Evolutionary conservation across 441 rosid species (phyloP).

Genomic region (Jatropha podagrica): DNA sequence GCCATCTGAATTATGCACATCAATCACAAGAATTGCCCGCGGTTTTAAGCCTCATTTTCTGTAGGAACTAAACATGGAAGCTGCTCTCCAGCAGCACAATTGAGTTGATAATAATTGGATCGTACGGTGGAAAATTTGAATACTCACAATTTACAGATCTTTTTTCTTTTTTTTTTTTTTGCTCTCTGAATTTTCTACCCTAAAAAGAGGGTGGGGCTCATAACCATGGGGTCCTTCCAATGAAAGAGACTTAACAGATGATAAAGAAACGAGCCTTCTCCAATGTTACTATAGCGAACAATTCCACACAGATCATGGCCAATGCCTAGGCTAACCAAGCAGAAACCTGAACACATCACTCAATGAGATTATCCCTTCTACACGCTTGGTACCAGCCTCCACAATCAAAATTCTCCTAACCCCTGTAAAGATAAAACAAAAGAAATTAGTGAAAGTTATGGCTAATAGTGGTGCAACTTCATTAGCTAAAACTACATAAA

Average conservation of each 20-base stretch:
- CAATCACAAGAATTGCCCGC: not conserved
- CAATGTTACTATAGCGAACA: slow-evolving; percentile 9
- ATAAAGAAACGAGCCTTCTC: slow-evolving; percentile 27
- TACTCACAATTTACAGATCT: slow-evolving; percentile 54
- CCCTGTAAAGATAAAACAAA: slow-evolving; percentile 44
- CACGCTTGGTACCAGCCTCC: slow-evolving; percentile 98
- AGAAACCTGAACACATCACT: slow-evolving; percentile 85
- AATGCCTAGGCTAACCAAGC: slow-evolving; percentile 42
- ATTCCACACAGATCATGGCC: slow-evolving; percentile 12
- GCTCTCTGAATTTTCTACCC: slow-evolving; percentile 47
- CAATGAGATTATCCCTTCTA: slow-evolving; percentile 87
- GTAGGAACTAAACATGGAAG: slow-evolving; percentile 23
- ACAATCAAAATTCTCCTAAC: slow-evolving; percentile 85
- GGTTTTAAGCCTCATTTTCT: slow-evolving; percentile 22
- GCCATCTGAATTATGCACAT: too few species aligned
- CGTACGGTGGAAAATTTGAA: slow-evolving; percentile 26
- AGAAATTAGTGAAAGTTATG: not conserved
- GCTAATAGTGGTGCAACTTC: not conserved
- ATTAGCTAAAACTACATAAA: not conserved
- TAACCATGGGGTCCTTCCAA: slow-evolving; percentile 28
- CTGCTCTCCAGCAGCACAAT: slow-evolving; percentile 25
- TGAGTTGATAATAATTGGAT: slow-evolving; percentile 25
- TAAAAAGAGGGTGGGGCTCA: slow-evolving; percentile 23
- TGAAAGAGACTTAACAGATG: slow-evolving; percentile 24
- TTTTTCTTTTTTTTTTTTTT: slow-evolving; percentile 29